Base-by-base conservation (phyloP, 306 rosid genomes). In the barrel medic (Medicago truncatula) region DNA sequence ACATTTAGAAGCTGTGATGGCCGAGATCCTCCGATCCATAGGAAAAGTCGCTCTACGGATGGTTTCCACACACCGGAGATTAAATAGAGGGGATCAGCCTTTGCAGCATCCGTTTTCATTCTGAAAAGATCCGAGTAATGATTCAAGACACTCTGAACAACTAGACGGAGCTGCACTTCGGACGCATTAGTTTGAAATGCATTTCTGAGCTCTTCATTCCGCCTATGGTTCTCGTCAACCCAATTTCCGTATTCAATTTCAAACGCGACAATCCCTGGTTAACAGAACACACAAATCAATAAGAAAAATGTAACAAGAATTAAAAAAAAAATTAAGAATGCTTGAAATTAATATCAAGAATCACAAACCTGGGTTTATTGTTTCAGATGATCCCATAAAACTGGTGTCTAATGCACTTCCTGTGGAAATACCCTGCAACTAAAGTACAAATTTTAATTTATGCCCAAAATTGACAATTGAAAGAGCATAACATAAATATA, bases 21-120 rank as follows among this genome's bases (percentile, higher is more conserved):
- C 74, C 99, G 99, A n/a, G 92, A 88, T 47, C 99, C 99, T 54
- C 99, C 99, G 4, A 96, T 96, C 99, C 99, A 96, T 39, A 85
- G 90, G 82, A 90, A 92, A 60, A 90, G 83, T 10, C 99, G 97
- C 41, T 96, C 99, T 6, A 84, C 92, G 0, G 96, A 79, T 17
- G 98, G 73, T 78, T 90, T 87, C 99, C 99, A 96, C 15, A 82
- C 83, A 15, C 99, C 98, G 11, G 98, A 90, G 81, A 92, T 77
- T 31, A 96, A 65, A 78, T 88, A 92, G 40, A 96, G 93, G 47
- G 89, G 88, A 85, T 96, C 99, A 52, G 89, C 83, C 72, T 83
- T 90, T 20, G 96, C 92, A 52, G 90, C 98, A 14, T 89, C 89
- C 49, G 89, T 90, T 78, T 92, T 92, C 88, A 96, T 85, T 61